Percentiles rank a stretch among this genome's conserved stretches.
Evolutionary conservation across 176 grass and related monocot genomes (phyloP).

Genomic region (Raddia guianensis): DNA sequence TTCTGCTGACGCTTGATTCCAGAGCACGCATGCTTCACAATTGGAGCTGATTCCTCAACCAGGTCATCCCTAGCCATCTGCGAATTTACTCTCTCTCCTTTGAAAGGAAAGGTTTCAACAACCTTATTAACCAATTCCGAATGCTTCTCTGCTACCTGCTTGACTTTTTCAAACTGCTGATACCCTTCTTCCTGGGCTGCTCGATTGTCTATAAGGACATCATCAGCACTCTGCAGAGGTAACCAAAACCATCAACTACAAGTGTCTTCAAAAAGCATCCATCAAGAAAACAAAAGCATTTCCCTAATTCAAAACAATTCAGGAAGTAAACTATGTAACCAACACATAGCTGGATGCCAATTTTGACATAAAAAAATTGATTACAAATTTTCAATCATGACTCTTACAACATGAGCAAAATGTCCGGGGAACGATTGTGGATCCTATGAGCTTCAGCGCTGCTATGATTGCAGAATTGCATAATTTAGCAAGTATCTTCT

Average conservation of each 20-base stretch:
- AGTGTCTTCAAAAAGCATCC: neutral
- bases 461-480: neutral
- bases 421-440: neutral
- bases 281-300: neutral
- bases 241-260: conserved; percentile 13
- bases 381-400: neutral
- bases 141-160: neutral
- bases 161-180: conserved; percentile 44
- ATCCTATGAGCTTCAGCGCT: conserved; percentile 12
- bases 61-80: neutral
- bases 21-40: neutral
- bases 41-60: conserved; percentile 10
- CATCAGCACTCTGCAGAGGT: conserved; percentile 46
- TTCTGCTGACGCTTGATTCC: conserved; percentile 29
- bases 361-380: neutral
- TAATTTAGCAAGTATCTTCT: neutral
- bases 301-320: neutral
- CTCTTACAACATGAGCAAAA: neutral
- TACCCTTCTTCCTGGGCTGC: conserved; percentile 33
- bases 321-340: conserved; percentile 15
- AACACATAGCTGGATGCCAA: neutral
- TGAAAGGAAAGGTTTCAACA: conserved; percentile 1
- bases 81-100: conserved; percentile 8
- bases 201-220: conserved; percentile 51
- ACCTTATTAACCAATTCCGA: conserved; percentile 12